Percentiles rank a stretch among this genome's conserved stretches.
phyloP scores from a whole-genome alignment of 257 asterid species.

The Leptodermis oblonga region DNA sequence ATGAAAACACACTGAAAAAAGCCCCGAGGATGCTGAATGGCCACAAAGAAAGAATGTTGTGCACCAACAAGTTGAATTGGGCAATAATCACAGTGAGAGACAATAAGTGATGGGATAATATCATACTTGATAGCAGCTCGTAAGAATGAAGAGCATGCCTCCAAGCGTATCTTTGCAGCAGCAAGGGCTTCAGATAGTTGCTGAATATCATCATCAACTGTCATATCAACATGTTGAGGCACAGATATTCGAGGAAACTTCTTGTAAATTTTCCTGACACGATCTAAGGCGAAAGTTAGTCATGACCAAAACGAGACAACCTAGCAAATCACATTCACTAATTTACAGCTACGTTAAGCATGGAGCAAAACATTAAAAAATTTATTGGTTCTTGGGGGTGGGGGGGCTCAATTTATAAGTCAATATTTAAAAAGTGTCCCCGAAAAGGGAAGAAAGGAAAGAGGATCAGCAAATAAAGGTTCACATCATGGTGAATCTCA shows the following conservation, averaged over 20 bases:
- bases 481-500: neutral
- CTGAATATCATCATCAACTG: conserved; percentile 79
- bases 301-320: conserved; percentile 20
- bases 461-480: neutral
- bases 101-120: conserved; percentile 18
- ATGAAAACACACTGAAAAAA: neutral
- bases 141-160: conserved; percentile 80
- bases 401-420: neutral
- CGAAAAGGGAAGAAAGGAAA: neutral
- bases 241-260: conserved; percentile 76
- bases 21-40: neutral
- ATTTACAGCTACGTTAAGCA: neutral
- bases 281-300: conserved; percentile 47
- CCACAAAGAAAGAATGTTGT: neutral
- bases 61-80: neutral
- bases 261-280: conserved; percentile 67
- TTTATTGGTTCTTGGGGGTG: neutral
- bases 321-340: conserved; percentile 5
- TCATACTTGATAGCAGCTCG: conserved; percentile 80
- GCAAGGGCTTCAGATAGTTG: conserved; percentile 82
- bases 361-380: neutral
- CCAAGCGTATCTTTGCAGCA: conserved; percentile 89
- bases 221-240: conserved; percentile 81
- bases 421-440: neutral
- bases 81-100: conserved; percentile 8